Percentiles rank a stretch among this genome's conserved stretches.
Evolutionary conservation across 441 rosid species (phyloP).

Genomic region (Brassica balearica): DNA sequence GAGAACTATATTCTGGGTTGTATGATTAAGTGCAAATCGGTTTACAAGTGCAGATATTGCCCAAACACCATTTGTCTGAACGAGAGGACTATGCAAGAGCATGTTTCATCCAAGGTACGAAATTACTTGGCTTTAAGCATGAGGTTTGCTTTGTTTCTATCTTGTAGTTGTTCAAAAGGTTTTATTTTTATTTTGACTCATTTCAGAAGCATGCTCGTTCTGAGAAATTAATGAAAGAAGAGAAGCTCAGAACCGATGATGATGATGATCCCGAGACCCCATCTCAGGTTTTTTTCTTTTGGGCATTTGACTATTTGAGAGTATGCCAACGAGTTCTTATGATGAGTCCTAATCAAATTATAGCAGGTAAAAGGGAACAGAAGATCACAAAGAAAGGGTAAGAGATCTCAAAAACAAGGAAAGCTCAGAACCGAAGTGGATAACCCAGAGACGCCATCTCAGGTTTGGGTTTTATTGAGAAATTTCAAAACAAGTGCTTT

Average conservation of each 20-base stretch:
- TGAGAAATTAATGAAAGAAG: slow-evolving; percentile 28
- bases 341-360: neutral
- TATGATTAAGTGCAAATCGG: slow-evolving; percentile 70
- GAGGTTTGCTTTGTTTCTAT: neutral
- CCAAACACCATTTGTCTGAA: slow-evolving; percentile 71
- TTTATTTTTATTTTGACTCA: neutral
- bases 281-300: slow-evolving; percentile 33
- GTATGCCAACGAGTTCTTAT: slow-evolving; percentile 6
- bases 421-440: slow-evolving; percentile 6
- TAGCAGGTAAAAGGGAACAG: slow-evolving; percentile 24
- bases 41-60: slow-evolving; percentile 83
- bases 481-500: neutral
- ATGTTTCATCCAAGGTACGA: slow-evolving; percentile 81
- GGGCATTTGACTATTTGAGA: neutral
- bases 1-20: slow-evolving; percentile 57
- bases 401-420: slow-evolving; percentile 19
- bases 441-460: slow-evolving; percentile 13
- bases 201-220: slow-evolving; percentile 38
- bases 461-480: slow-evolving; percentile 18
- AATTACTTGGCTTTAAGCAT: neutral
- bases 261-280: slow-evolving; percentile 19
- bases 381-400: slow-evolving; percentile 28
- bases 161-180: neutral
- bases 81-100: slow-evolving; percentile 64
- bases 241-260: slow-evolving; percentile 6